Evolutionary conservation across 2,329 filamentous ascomycete genomes (phyloP), one percentile per base, ranked within the genome.

Genomic region (Basipetospora sp.): DNA sequence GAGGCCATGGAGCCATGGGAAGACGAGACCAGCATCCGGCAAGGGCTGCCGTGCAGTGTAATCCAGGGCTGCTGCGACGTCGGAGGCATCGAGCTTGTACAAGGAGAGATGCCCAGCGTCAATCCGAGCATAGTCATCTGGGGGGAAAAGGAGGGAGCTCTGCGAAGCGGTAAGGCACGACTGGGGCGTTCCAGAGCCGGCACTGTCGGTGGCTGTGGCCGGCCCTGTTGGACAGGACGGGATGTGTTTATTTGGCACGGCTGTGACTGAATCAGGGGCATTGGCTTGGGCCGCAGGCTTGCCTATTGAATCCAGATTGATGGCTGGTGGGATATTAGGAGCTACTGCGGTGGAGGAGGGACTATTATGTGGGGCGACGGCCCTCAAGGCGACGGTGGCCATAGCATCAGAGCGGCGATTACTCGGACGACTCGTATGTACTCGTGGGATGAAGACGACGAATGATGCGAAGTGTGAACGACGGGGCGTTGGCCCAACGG

Each of bases 1-100:
- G 29, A 96, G 63, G 17, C 90, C 90, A 59, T 98, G 90, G 17
- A 94, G 67, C 90, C 90, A 98, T 2, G 90, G 90, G 51, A 96
- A 98, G 43, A 96, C 83, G 43, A 77, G 69, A n/a, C 79, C 73
- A 0, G 90, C 77, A 40, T 88, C 77, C 5, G 90, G 88, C 17
- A 96, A 65, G 2, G 86, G 80, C 50, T 93, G 85, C 3, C 76
- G 71, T 3, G 88, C 73, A 42, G 76, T 63, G 49, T 87, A 74
- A 45, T 92, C 76, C 25, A 96, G 53, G 1, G 88, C 85, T 32
- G 74, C 66, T 9, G 75, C 74, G 31, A 94, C 66, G 19, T 72
- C 71, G 29, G 65, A 62, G 20, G 80, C 74, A 50, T 75, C 71
- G 47, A 96, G 76, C 31, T 77, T 72, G 56, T 83, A 94, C 18